phyloP scores from a whole-genome alignment of 1,139 yeast species.

The Yamadazyma siamensis region DNA sequence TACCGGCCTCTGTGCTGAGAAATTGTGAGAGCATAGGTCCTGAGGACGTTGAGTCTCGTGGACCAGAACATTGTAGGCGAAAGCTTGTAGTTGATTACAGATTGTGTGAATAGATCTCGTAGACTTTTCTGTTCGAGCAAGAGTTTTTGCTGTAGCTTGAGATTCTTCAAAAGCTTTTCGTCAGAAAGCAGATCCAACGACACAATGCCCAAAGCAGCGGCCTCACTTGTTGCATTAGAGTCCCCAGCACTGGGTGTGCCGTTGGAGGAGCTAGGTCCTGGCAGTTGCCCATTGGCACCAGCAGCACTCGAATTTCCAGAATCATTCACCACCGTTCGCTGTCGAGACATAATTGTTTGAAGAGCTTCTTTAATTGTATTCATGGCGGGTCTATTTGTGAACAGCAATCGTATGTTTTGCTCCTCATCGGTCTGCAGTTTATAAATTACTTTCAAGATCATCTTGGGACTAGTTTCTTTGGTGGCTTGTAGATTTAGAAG shows the following conservation, averaged over 20 bases:
- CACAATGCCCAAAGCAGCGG: conserved; percentile 5
- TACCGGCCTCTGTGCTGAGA: conserved; percentile 91
- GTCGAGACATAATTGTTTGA: conserved; percentile 70
- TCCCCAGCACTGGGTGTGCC: conserved; percentile 8
- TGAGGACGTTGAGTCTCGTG: conserved; percentile 69
- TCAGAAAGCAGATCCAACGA: conserved; percentile 31
- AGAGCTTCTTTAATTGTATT: conserved; percentile 66
- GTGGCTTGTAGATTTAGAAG: conserved; percentile 71
- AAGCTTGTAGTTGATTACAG: conserved; percentile 76
- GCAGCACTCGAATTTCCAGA: conserved; percentile 6
- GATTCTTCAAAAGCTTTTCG: conserved; percentile 55
- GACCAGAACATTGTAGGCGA: conserved; percentile 88
- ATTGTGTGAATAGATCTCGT: conserved; percentile 77
- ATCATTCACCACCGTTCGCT: conserved; percentile 47
- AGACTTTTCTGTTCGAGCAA: conserved; percentile 68
- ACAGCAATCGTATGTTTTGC: conserved; percentile 54
- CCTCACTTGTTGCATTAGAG: conserved; percentile 8
- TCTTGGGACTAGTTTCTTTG: conserved; percentile 64
- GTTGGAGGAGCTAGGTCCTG: conserved; percentile 16
- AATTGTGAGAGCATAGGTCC: conserved; percentile 82
- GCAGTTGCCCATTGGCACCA: conserved; percentile 7
- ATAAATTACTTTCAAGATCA: conserved; percentile 61
- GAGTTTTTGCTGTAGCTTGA: conserved; percentile 73
- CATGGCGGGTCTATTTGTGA: conserved; percentile 73
- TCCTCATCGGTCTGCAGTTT: conserved; percentile 31